Evolutionary conservation across 2,329 filamentous ascomycete genomes (phyloP).

Genomic region (Tolypocladium ovalisporum): DNA sequence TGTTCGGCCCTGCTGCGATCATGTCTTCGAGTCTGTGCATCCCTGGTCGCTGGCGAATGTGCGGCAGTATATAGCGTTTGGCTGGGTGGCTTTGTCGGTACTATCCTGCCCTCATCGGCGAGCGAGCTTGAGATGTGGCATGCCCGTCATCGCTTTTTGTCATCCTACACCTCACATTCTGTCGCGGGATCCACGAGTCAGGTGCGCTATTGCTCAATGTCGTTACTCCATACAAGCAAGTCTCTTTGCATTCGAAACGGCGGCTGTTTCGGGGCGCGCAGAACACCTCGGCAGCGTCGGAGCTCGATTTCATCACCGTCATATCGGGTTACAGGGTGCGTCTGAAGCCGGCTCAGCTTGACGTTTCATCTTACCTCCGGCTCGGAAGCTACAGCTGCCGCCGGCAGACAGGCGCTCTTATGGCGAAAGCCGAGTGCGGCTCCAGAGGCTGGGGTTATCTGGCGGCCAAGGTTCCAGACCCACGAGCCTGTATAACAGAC

Average conservation of each 20-base stretch:
- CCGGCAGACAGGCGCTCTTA: not conserved
- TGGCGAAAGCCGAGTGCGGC: conserved; percentile 6
- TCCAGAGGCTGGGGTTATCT: conserved; percentile 18
- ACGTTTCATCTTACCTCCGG: not conserved
- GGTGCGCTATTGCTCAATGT: not conserved
- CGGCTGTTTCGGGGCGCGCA: not conserved
- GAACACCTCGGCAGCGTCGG: not conserved
- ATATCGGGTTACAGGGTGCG: not conserved
- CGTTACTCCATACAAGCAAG: not conserved
- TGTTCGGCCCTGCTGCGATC: not conserved
- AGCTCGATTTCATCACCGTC: not conserved
- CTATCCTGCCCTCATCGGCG: not conserved
- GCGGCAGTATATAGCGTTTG: not conserved
- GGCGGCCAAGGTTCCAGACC: conserved; percentile 16
- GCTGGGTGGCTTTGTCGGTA: not conserved
- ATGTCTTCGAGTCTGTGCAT: not conserved
- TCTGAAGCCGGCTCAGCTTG: not conserved
- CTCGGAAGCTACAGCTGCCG: not conserved
- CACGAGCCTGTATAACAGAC: conserved; percentile 20
- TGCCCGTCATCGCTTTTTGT: not conserved
- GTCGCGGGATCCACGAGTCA: not conserved
- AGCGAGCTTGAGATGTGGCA: not conserved
- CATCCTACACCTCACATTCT: not conserved
- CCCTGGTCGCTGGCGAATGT: not conserved
- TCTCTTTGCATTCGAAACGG: not conserved